phyloP scores from a whole-genome alignment of 2,329 filamentous ascomycete species.

The Sordariomycetes sp. region DNA sequence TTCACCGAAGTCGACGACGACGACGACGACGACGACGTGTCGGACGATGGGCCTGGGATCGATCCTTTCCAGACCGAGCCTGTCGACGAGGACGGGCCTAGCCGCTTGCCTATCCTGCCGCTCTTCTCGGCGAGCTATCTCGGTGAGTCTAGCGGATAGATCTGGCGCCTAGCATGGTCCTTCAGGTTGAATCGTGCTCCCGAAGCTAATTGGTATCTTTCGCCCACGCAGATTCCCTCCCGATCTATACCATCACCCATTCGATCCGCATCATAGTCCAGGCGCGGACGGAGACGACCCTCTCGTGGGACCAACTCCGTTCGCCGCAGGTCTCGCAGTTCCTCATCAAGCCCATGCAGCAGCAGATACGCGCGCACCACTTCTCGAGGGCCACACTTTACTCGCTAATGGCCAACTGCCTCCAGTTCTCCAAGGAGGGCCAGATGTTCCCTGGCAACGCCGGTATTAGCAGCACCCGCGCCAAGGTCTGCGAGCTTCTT shows the following conservation, averaged over 20 bases:
- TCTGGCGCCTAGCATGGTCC: not conserved
- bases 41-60: conserved; percentile 20
- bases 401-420: conserved; percentile 82
- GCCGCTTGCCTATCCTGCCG: conserved; percentile 43
- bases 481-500: conserved; percentile 81
- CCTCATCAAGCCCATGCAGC: conserved; percentile 87
- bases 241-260: conserved; percentile 85
- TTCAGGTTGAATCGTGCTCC: not conserved
- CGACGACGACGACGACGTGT: conserved; percentile 37
- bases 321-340: conserved; percentile 97
- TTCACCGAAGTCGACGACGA: conserved; percentile 55
- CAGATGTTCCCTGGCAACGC: conserved; percentile 74
- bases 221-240: conserved; percentile 56
- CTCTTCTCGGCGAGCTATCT: conserved; percentile 73
- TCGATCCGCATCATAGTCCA: conserved; percentile 77
- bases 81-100: conserved; percentile 7
- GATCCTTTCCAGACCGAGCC: conserved; percentile 9
- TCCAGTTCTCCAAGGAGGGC: conserved; percentile 86
- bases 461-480: conserved; percentile 72
- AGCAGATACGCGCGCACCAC: conserved; percentile 72
- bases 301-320: conserved; percentile 89
- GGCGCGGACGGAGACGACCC: conserved; percentile 77
- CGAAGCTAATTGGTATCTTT: not conserved
- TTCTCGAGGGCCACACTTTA: conserved; percentile 82
- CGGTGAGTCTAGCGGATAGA: conserved; percentile 34